Evolutionary conservation across 768 basidiomycete genomes (phyloP), one percentile per base, ranked within the genome.

Genomic region (Dioszegia hungarica): DNA sequence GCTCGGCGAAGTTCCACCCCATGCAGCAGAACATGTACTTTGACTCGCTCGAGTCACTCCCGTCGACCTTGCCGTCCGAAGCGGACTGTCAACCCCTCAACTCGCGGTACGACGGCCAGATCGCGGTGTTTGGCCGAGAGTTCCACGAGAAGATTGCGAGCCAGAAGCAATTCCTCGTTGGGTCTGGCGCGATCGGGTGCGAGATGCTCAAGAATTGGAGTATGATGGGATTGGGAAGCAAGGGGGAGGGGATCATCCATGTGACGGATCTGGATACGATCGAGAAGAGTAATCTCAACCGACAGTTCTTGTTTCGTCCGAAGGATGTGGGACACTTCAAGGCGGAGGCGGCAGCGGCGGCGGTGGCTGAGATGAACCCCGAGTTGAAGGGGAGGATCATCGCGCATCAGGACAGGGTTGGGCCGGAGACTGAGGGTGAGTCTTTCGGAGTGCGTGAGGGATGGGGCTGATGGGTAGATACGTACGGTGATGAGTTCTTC

Each of bases 121-220:
- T 98, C 68, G 93, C 91, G 34, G 92, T 99, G 10, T 97, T 99
- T 70, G 95, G 95, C 5, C 88, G 85, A 75, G 71, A 78, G 1
- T 98, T 98, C 85, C 95, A 99, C 64, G 82, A 87, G 37, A 95
- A 89, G 80, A 86, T 99, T 59, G 82, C 84, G 38, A 87, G 88
- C 72, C 85, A 90, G 73, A 83, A 88, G 25, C 89, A 98, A 70
- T 99, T 99, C 83, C 82, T 99, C 41, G 95, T 99, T 54, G 95
- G 95, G 9, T 86, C 94, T n/a, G 95, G 95, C 41, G 95, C 95
- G 33, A 98, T 99, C 74, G 95, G 95, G 19, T 99, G 95, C 73
- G 95, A 99, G 79, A 98, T 98, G 95, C 79, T 99, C 68, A 99
- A 99, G 81, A 99, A 98, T 77, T 99, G 95, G 95, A 88, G 89